Base-by-base conservation (phyloP, 331 rosid genomes). In the Quercus lobata region DNA sequence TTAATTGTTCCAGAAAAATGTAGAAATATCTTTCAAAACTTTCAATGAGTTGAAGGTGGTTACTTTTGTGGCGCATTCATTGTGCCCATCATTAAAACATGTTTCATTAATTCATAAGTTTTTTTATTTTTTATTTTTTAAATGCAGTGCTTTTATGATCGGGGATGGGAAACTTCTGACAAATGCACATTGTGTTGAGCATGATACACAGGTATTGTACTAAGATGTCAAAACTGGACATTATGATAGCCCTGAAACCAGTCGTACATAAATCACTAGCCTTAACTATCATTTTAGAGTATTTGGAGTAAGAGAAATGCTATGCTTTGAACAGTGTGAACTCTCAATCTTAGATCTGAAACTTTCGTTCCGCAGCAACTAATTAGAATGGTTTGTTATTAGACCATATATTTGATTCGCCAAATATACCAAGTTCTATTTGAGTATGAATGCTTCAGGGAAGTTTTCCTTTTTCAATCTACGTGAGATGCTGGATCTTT, bases 121-220 rank as follows among this genome's bases (percentile, higher is more conserved):
- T 66, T 32, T 58, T 6, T 57, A 21, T 57, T 10, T 58, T 58
- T 10, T 11, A 7, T 41, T 61, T 81, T 41, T 79, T 49, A 63
- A 66, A 35, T 90, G 94, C 97, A 96, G 99, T 80, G 98, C 99
- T 65, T 96, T 96, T 83, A 96, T 96, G 90, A 96, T 96, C 79
- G 97, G 88, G 58, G 93, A 85, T 19, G 88, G 91, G 77, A 93
- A 91, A 86, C 97, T 96, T 77, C 74, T 96, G 86, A 96, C 99
- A 53, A 96, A 96, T 78, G 99, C 99, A 80, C 98, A 96, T 76
- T 96, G 99, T 83, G 98, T 96, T 85, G 98, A 96, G 80, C 96
- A 96, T 61, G 81, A 88, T 86, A 96, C 99, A 24, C 99, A 96
- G 96, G 99, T 96, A 83, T 81, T 73, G 73, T 80, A 34, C 73